Conservation (phyloP, 1,284 basidiomycete genomes). For the Waitea zeae region DNA sequence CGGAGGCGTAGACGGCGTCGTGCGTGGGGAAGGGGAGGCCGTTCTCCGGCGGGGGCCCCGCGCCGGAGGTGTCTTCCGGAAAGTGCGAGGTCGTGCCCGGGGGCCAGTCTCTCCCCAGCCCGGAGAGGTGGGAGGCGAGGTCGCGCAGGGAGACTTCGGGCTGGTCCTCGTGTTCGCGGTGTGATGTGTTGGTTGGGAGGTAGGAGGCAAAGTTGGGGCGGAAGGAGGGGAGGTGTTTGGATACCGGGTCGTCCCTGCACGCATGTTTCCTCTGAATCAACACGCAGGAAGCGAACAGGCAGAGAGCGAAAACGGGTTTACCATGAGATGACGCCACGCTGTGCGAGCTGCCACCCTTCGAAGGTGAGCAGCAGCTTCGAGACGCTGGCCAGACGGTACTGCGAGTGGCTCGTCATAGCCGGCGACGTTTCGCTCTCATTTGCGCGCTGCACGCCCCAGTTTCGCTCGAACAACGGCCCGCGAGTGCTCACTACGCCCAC, state of each 20-base stretch:
- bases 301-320: not conserved
- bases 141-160: not conserved
- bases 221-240: not conserved
- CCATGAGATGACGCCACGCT: not conserved
- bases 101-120: not conserved
- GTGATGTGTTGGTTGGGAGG: not conserved
- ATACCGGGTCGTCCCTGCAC: not conserved
- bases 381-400: not conserved
- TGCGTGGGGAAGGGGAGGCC: not conserved
- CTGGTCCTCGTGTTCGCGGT: no score
- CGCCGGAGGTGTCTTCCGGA: not conserved
- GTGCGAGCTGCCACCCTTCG: not conserved
- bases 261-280: no score
- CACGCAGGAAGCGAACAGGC: no score
- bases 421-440: not conserved
- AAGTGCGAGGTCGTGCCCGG: not conserved
- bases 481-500: not conserved
- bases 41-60: slow-evolving; percentile 1
- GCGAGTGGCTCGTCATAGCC: not conserved
- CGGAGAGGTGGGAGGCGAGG: not conserved
- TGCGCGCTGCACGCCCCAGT: not conserved
- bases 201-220: not conserved
- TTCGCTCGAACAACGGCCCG: not conserved
- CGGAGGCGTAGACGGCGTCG: not conserved
- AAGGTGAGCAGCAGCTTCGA: not conserved